Conservation (phyloP, 1,284 basidiomycete genomes). For the Trichosporon ovoides region DNA sequence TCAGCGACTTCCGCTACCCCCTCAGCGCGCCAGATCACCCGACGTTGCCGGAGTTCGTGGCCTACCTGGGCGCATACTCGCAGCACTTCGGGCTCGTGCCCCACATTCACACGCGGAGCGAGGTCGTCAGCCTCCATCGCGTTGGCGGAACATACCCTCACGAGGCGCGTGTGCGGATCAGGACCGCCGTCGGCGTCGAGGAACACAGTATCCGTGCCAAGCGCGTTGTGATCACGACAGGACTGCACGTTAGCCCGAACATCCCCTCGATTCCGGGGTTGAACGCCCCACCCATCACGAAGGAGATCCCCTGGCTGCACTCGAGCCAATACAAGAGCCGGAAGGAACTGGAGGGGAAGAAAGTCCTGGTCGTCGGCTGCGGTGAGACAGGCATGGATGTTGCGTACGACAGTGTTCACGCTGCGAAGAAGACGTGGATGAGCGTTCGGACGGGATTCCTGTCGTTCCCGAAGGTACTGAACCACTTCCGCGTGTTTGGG, state of each 20-base stretch:
- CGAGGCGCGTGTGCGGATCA: neutral
- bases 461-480: slow-evolving; percentile 61
- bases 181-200: neutral
- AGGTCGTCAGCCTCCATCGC: neutral
- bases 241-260: slow-evolving; percentile 53
- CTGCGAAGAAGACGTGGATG: slow-evolving; percentile 55
- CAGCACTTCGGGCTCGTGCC: slow-evolving; percentile 1
- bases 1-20: slow-evolving; percentile 58
- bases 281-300: slow-evolving; percentile 35
- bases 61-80: slow-evolving; percentile 56
- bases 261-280: slow-evolving; percentile 55
- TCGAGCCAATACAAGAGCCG: slow-evolving; percentile 56
- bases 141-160: neutral
- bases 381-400: slow-evolving; percentile 67
- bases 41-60: slow-evolving; percentile 56
- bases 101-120: neutral
- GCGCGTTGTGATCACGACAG: slow-evolving; percentile 7
- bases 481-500: slow-evolving; percentile 60
- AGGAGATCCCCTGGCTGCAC: slow-evolving; percentile 51
- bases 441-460: slow-evolving; percentile 57
- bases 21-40: slow-evolving; percentile 58
- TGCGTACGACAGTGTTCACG: slow-evolving; percentile 54
- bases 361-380: slow-evolving; percentile 58
- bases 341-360: slow-evolving; percentile 52
- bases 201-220: neutral